These are phyloP conservation scores for Stephania japonica DNA, from an alignment of 164 flowering plant species.

Conservation along the genomic window DNA sequence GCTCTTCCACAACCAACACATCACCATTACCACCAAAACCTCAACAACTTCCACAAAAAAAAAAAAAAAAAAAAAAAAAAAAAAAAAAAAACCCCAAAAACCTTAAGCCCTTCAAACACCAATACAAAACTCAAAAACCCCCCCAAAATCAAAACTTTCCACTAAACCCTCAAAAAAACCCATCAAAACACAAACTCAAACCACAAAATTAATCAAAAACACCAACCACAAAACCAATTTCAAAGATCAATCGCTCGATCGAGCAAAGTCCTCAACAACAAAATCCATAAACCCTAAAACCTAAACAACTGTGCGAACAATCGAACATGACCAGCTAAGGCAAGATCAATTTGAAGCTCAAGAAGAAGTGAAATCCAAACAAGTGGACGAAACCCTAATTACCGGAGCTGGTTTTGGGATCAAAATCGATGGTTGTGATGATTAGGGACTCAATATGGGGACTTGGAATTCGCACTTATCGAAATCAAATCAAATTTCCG, in stretches of 20 bases:
- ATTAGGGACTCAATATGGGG: not conserved
- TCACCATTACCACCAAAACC: slow-evolving; percentile 19
- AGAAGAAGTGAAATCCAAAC: not conserved
- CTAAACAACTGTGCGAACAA: not conserved
- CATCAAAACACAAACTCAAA: not conserved
- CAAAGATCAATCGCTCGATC: not conserved
- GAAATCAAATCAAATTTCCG: not conserved
- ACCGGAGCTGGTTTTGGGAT: not conserved
- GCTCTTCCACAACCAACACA: slow-evolving; percentile 24
- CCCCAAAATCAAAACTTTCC: not conserved
- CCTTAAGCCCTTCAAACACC: slow-evolving; percentile 3
- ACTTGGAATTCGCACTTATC: not conserved
- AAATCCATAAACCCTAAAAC: not conserved
- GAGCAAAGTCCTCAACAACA: not conserved
- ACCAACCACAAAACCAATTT: not conserved
- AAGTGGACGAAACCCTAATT: not conserved
- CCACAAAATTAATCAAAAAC: not conserved
- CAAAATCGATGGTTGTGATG: not conserved
- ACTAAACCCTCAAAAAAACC: not conserved
- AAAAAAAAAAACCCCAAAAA: slow-evolving; percentile 4
- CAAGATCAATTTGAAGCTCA: not conserved
- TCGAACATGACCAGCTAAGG: not conserved
- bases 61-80: not conserved
- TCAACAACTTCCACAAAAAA: not conserved
- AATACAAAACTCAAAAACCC: slow-evolving; percentile 1